A percentile compares a stretch with the other conserved stretches of the same genome.
Evolutionary conservation across 768 basidiomycete genomes (phyloP).

Genomic region (Coprinellus aureogranulatus): DNA sequence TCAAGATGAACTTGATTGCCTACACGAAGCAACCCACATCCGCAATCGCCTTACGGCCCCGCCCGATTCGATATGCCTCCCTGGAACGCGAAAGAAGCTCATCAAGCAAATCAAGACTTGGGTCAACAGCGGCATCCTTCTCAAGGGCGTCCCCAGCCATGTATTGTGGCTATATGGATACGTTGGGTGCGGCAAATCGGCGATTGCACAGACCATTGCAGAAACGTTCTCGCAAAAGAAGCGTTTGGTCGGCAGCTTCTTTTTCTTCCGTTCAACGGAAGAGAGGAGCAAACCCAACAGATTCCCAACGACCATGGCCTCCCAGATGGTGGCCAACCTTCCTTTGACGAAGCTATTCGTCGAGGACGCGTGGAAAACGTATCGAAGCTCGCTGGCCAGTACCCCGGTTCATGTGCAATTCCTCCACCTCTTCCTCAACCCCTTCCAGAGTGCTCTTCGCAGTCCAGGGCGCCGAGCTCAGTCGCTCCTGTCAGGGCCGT

Average conservation of each 20-base stretch:
- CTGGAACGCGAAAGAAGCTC: background rate
- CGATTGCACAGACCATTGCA: background rate
- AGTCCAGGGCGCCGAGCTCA: too few relatives aligned
- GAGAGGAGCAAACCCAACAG: background rate
- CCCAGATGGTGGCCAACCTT: background rate
- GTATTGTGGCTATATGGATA: background rate
- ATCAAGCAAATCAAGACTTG: background rate
- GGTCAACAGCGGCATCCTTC: background rate
- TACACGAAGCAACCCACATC: background rate
- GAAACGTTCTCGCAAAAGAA: background rate
- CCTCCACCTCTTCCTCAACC: background rate
- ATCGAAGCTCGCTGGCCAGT: background rate
- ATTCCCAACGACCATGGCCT: background rate
- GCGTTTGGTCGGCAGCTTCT: background rate
- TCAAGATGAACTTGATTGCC: too few relatives aligned
- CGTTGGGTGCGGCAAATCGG: constrained; percentile 1
- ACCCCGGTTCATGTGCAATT: background rate
- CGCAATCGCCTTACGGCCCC: background rate
- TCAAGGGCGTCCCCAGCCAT: background rate
- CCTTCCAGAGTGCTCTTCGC: background rate
- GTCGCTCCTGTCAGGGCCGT: too few relatives aligned
- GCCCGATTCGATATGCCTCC: background rate
- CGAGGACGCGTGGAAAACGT: background rate
- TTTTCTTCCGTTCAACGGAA: background rate
- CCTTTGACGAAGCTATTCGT: background rate